These are phyloP conservation scores for Fusarium sp. DNA, from an alignment of 2,329 filamentous ascomycete species.

Conservation along the genomic window DNA sequence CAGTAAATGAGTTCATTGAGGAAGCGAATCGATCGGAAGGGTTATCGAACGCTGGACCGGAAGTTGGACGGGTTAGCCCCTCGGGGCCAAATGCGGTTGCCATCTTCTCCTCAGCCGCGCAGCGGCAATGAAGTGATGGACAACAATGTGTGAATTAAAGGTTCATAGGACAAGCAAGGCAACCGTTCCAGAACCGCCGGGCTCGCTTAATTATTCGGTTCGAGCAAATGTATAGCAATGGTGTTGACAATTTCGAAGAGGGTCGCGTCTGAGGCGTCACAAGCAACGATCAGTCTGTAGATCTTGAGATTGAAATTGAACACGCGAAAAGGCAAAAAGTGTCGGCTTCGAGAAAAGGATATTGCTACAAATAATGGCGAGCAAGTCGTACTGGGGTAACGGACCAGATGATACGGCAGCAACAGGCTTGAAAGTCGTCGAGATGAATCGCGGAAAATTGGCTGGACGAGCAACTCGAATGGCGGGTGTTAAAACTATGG, in stretches of 20 bases:
- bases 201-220: conserved; percentile 23
- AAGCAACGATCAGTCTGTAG: conserved; percentile 36
- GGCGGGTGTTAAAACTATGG: conserved; percentile 39
- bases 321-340: conserved; percentile 10
- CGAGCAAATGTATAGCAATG: conserved; percentile 7
- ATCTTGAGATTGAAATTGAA: conserved; percentile 26
- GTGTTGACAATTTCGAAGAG: conserved; percentile 5
- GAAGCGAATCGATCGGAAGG: conserved; percentile 42
- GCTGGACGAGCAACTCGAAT: conserved; percentile 42
- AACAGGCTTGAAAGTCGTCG: conserved; percentile 35
- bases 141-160: conserved; percentile 51
- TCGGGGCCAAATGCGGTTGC: conserved; percentile 56
- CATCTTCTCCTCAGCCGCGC: conserved; percentile 61
- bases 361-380: conserved; percentile 16
- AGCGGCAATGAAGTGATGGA: conserved; percentile 60
- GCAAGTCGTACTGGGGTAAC: conserved; percentile 27
- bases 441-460: conserved; percentile 40
- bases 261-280: conserved; percentile 32
- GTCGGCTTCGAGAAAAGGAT: conserved; percentile 20
- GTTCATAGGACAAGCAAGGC: conserved; percentile 54
- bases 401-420: conserved; percentile 39
- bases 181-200: conserved; percentile 9
- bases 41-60: conserved; percentile 43
- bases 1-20: conserved; percentile 33
- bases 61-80: conserved; percentile 49